Conservation (phyloP, 257 asterid species). For the Fraxinus excelsior region DNA sequence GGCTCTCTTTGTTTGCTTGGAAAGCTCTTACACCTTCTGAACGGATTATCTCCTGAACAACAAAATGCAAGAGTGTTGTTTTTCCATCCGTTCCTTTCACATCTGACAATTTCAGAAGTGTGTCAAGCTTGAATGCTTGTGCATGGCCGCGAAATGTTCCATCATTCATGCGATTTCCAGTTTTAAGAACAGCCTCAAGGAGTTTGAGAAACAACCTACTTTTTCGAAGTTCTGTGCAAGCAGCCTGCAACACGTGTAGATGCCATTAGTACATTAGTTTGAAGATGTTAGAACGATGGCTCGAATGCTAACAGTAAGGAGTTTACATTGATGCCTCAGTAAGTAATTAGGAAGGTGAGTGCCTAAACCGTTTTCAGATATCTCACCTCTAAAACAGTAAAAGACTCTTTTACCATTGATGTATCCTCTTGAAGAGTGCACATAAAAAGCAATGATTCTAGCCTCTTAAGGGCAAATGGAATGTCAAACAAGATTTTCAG, state of each 20-base stretch:
- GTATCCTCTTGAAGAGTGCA: slow-evolving; percentile 62
- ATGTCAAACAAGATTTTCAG: slow-evolving; percentile 65
- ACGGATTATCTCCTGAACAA: slow-evolving; percentile 73
- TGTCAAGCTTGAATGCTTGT: slow-evolving; percentile 69
- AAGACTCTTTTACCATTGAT: slow-evolving; percentile 43
- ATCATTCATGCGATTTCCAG: slow-evolving; percentile 76
- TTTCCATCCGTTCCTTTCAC: slow-evolving; percentile 71
- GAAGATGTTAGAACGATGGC: background rate
- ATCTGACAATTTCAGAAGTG: slow-evolving; percentile 64
- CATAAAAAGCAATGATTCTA: slow-evolving; percentile 62
- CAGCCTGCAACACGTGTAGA: slow-evolving; percentile 45
- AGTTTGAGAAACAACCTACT: slow-evolving; percentile 70
- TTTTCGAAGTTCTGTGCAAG: slow-evolving; percentile 58
- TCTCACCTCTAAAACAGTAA: slow-evolving; percentile 57
- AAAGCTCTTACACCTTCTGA: slow-evolving; percentile 66
- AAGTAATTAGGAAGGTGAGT: background rate
- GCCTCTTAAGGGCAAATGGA: slow-evolving; percentile 68
- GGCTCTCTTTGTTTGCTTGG: slow-evolving; percentile 45
- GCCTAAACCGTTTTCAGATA: background rate
- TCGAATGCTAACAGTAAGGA: background rate
- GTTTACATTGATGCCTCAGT: background rate
- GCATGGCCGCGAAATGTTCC: slow-evolving; percentile 82
- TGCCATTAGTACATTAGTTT: slow-evolving; percentile 9
- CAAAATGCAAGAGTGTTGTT: slow-evolving; percentile 74
- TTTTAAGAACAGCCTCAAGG: slow-evolving; percentile 76